Conservation (phyloP, 129 eudicot species). For the Tanacetum coccineum region DNA sequence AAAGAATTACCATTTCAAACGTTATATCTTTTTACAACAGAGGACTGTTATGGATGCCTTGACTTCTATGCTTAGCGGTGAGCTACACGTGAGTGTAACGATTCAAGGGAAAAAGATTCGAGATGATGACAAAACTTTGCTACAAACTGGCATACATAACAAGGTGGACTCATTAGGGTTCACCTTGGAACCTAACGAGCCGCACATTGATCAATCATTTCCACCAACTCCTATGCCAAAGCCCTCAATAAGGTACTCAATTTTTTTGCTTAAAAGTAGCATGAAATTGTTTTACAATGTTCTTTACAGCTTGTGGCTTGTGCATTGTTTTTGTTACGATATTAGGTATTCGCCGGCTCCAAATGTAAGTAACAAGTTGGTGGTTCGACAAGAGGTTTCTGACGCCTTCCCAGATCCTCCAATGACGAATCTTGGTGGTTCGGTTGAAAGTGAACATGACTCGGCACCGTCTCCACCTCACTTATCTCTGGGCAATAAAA, state of each 20-base stretch:
- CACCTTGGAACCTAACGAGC: slow-evolving; percentile 68
- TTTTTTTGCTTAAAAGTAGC: neutral
- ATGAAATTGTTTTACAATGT: neutral
- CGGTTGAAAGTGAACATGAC: slow-evolving; percentile 79
- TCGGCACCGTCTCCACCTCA: slow-evolving; percentile 73
- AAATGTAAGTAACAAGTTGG: slow-evolving; percentile 20
- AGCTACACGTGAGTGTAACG: slow-evolving; percentile 75
- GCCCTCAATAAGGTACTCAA: slow-evolving; percentile 52
- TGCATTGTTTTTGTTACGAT: neutral
- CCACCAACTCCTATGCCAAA: slow-evolving; percentile 36
- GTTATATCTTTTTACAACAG: slow-evolving; percentile 33
- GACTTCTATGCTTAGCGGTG: slow-evolving; percentile 74
- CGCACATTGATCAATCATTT: slow-evolving; percentile 41
- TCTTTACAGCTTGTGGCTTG: slow-evolving; percentile 8
- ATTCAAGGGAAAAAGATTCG: slow-evolving; percentile 88
- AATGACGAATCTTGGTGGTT: slow-evolving; percentile 39
- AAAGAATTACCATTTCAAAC: neutral
- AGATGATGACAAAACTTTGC: slow-evolving; percentile 79
- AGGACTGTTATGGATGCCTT: slow-evolving; percentile 92
- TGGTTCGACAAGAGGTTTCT: slow-evolving; percentile 41
- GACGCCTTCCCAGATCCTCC: slow-evolving; percentile 32
- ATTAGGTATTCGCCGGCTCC: slow-evolving; percentile 58
- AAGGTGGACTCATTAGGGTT: slow-evolving; percentile 76
- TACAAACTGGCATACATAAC: slow-evolving; percentile 76
- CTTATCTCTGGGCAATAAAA: slow-evolving; percentile 40